A percentile compares a stretch with the other conserved stretches of the same genome.
phyloP scores from a whole-genome alignment of 139 green algal genomes.

The Mychonastes homosphaera region DNA sequence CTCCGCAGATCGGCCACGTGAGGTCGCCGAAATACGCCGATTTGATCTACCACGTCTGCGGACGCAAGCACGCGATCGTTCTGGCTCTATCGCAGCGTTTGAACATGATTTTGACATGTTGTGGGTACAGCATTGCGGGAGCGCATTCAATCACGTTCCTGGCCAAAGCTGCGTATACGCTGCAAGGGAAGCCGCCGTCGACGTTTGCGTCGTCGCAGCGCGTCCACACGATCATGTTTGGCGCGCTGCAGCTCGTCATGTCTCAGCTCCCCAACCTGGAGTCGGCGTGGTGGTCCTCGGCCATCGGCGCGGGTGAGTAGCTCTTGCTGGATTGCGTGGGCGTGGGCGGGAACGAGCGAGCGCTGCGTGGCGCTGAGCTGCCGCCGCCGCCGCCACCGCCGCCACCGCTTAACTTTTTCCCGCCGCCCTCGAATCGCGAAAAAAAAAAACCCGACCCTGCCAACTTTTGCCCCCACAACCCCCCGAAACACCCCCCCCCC shows the following conservation, averaged over 20 bases:
- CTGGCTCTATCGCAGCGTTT: background rate
- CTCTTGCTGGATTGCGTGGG: no score
- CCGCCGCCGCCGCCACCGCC: background rate
- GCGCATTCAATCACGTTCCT: conserved; percentile 5
- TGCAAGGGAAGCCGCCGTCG: background rate
- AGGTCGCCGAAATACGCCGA: no score
- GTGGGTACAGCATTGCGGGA: background rate
- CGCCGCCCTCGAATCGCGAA: background rate
- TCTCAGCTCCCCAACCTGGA: conserved; percentile 13
- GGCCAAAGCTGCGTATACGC: background rate
- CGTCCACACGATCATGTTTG: conserved; percentile 20
- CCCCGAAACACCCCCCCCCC: conserved; percentile 8
- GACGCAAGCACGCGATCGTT: background rate
- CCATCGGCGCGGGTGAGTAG: no score
- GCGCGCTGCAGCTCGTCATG: conserved; percentile 25
- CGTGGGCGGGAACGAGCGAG: background rate
- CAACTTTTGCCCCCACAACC: no score
- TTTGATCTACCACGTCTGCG: no score
- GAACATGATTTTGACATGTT: conserved; percentile 1
- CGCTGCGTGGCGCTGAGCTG: background rate
- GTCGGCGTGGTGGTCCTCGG: no score
- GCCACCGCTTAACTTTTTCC: background rate
- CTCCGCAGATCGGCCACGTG: background rate
- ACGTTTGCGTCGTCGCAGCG: background rate
- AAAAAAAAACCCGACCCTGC: conserved; percentile 11